Percentiles rank a stretch among this genome's conserved stretches.
These are phyloP conservation scores for Fistulinella cinereoalba DNA, from an alignment of 1,284 basidiomycete species.

Conservation along the genomic window DNA sequence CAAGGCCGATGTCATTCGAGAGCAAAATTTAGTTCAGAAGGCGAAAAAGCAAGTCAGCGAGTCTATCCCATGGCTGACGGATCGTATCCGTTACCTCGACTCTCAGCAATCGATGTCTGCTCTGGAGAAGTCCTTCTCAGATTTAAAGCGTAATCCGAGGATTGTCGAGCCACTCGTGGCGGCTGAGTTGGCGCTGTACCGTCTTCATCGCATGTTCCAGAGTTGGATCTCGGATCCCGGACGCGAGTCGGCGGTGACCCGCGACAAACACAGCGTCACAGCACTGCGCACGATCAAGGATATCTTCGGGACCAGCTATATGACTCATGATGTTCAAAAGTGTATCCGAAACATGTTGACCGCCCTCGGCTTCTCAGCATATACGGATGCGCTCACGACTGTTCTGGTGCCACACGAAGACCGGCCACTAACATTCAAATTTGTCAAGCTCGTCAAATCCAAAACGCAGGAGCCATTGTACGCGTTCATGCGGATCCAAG, in stretches of 20 bases:
- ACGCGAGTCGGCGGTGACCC: conserved; percentile 34
- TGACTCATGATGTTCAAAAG: conserved; percentile 39
- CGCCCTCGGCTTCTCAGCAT: conserved; percentile 46
- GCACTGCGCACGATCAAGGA: conserved; percentile 49
- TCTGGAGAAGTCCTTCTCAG: conserved; percentile 22
- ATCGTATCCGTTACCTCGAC: conserved; percentile 28
- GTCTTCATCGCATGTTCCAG: conserved; percentile 49
- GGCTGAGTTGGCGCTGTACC: conserved; percentile 51
- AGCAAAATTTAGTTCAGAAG: conserved; percentile 27
- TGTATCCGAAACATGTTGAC: conserved; percentile 41
- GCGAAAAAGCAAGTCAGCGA: conserved; percentile 22
- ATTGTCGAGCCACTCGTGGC: conserved; percentile 42
- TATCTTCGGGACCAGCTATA: conserved; percentile 36
- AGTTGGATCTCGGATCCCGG: conserved; percentile 50
- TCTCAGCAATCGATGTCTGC: conserved; percentile 27
- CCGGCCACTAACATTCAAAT: conserved; percentile 49
- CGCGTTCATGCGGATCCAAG: conserved; percentile 54
- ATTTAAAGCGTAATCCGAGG: conserved; percentile 42
- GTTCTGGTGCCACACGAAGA: conserved; percentile 27
- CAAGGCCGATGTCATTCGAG: conserved; percentile 29
- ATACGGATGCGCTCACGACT: conserved; percentile 30
- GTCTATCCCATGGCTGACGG: conserved; percentile 19
- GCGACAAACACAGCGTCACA: conserved; percentile 45
- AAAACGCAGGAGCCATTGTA: conserved; percentile 41
- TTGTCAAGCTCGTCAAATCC: conserved; percentile 51